These are phyloP conservation scores for Scedosporium dehoogii DNA, from an alignment of 2,329 filamentous ascomycete genomes.

Conservation along the genomic window DNA sequence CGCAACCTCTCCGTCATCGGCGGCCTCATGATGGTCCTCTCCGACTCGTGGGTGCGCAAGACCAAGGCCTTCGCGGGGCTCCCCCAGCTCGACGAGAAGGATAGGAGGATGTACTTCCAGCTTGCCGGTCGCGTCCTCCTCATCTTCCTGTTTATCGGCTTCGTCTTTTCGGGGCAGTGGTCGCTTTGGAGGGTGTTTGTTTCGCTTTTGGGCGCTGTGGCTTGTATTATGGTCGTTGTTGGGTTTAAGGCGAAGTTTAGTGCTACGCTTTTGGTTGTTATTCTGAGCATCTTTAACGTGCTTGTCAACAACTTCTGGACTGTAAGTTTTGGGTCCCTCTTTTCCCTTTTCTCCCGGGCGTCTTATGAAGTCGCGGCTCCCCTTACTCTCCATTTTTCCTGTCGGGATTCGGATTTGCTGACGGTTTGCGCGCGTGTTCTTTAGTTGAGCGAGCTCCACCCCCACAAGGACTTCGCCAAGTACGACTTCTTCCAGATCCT, in stretches of 20 bases:
- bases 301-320: conserved; percentile 99
- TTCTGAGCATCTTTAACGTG: conserved; percentile 93
- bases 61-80: conserved; percentile 92
- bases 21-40: conserved; percentile 93
- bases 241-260: conserved; percentile 99
- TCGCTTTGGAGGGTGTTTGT: conserved; percentile 79
- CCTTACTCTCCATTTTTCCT: conserved; percentile 2
- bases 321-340: conserved; percentile 42
- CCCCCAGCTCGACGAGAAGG: conserved; percentile 93
- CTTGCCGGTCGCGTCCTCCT: conserved; percentile 88
- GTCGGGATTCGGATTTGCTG: conserved; percentile 4
- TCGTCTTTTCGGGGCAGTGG: conserved; percentile 93
- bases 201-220: conserved; percentile 74
- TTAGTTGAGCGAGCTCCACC: conserved; percentile 92
- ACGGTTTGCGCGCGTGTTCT: conserved; percentile 12
- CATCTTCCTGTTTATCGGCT: conserved; percentile 96
- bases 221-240: conserved; percentile 96
- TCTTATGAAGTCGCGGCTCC: no score
- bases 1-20: conserved; percentile 97
- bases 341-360: not conserved
- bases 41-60: conserved; percentile 97
- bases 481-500: conserved; percentile 99
- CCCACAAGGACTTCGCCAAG: conserved; percentile 99
- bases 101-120: conserved; percentile 99
- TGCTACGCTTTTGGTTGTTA: conserved; percentile 86